These are phyloP conservation scores for Glycyrrhiza uralensis DNA, from an alignment of 306 rosid species.

Conservation along the genomic window DNA sequence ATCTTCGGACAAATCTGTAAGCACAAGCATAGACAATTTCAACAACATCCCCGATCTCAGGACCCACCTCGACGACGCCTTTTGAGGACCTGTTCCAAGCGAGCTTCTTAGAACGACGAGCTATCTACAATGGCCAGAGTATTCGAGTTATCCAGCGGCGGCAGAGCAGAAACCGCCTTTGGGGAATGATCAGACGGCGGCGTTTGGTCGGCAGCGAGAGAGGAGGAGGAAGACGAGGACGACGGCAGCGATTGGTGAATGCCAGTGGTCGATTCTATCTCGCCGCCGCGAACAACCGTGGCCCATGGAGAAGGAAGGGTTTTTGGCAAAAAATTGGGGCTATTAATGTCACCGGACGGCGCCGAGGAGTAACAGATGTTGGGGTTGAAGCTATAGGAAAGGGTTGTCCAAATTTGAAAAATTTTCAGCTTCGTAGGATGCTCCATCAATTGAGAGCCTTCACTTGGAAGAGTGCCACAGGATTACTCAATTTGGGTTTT, in stretches of 20 bases:
- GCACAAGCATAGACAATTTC: too few relatives aligned
- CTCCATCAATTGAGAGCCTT: constrained; percentile 71
- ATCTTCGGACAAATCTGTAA: too few relatives aligned
- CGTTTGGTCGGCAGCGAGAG: constrained; percentile 35
- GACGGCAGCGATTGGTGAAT: constrained; percentile 52
- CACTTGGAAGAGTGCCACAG: constrained; percentile 92
- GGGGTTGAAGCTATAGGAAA: constrained; percentile 75
- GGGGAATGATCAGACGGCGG: constrained; percentile 39
- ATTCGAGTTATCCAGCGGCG: constrained; percentile 24
- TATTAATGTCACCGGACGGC: neutral
- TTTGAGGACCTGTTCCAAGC: constrained; percentile 82
- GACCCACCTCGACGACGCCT: constrained; percentile 46
- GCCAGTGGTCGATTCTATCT: constrained; percentile 34
- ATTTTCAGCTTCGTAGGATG: constrained; percentile 54
- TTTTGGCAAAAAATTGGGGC: constrained; percentile 38
- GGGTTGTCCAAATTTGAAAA: constrained; percentile 86
- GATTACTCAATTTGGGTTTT: constrained; percentile 74
- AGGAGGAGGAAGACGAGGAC: constrained; percentile 44
- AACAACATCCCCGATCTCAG: too few relatives aligned
- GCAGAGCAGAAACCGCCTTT: constrained; percentile 37
- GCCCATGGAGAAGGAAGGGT: constrained; percentile 66
- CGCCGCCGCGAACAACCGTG: constrained; percentile 66
- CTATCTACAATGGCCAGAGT: constrained; percentile 21
- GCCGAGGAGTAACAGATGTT: constrained; percentile 46
- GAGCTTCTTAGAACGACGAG: constrained; percentile 41